phyloP scores from a whole-genome alignment of 352 stramenopile species.

The Thalassiosira hispida region DNA sequence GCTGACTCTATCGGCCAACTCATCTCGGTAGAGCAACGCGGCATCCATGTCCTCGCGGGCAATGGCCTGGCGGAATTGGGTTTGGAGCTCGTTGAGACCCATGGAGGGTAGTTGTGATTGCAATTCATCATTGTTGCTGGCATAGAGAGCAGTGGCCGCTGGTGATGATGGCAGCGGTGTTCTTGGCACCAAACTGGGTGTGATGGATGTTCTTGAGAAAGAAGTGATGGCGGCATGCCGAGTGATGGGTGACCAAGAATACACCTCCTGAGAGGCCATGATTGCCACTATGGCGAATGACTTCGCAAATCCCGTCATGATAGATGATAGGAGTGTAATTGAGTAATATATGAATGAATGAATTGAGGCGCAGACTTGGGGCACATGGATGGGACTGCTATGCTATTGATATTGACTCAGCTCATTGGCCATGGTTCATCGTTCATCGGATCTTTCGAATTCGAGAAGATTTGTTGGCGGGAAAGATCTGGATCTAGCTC shows the following conservation, averaged over 20 bases:
- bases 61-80: slow-evolving; percentile 68
- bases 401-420: too few relatives aligned
- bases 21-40: slow-evolving; percentile 63
- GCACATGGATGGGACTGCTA: too few relatives aligned
- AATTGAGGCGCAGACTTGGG: too few relatives aligned
- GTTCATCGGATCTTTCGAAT: too few relatives aligned
- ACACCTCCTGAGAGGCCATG: neutral
- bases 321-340: too few relatives aligned
- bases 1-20: slow-evolving; percentile 65
- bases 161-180: neutral
- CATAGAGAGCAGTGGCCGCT: neutral
- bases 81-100: slow-evolving; percentile 84
- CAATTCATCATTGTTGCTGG: slow-evolving; percentile 18
- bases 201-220: neutral
- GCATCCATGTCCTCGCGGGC: slow-evolving; percentile 68
- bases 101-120: slow-evolving; percentile 52
- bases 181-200: neutral
- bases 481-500: too few relatives aligned
- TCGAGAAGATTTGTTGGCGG: too few relatives aligned
- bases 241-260: slow-evolving; percentile 12
- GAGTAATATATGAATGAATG: too few relatives aligned
- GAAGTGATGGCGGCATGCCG: slow-evolving; percentile 16
- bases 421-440: too few relatives aligned
- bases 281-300: slow-evolving; percentile 15
- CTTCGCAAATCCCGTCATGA: slow-evolving; percentile 5